Conservation (phyloP, 176 grass and related monocot species). For the Zea mays region DNA sequence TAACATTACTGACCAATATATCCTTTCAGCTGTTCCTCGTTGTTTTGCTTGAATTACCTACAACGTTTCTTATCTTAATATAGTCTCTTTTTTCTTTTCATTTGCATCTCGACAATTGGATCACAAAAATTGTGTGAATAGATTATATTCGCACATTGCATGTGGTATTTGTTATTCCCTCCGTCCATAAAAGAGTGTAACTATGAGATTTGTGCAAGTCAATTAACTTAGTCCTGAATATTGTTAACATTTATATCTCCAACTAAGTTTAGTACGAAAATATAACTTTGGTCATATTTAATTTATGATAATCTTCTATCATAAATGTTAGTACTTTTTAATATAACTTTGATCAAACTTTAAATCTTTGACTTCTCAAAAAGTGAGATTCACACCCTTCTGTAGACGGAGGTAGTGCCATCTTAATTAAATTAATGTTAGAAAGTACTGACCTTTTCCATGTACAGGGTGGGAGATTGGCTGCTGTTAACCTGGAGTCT, state of each 20-base stretch:
- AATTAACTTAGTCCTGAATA: background rate
- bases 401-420: background rate
- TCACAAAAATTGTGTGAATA: background rate
- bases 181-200: background rate
- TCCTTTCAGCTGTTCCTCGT: slow-evolving; percentile 2
- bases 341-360: background rate
- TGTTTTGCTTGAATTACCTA: background rate
- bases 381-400: background rate
- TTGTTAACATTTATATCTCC: background rate
- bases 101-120: background rate
- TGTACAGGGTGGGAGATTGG: slow-evolving; percentile 78
- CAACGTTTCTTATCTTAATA: slow-evolving; percentile 1
- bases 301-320: background rate
- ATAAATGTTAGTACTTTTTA: background rate
- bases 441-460: slow-evolving; percentile 20
- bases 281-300: background rate
- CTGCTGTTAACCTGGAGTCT: slow-evolving; percentile 74
- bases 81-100: background rate
- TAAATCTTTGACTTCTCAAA: background rate
- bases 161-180: background rate
- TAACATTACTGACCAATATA: background rate
- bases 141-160: background rate
- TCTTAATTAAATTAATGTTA: background rate
- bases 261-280: background rate
- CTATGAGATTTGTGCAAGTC: background rate